Evolutionary conservation across 2,329 filamentous ascomycete species (phyloP).

Genomic region (Aspergillus pseudoglaucus): DNA sequence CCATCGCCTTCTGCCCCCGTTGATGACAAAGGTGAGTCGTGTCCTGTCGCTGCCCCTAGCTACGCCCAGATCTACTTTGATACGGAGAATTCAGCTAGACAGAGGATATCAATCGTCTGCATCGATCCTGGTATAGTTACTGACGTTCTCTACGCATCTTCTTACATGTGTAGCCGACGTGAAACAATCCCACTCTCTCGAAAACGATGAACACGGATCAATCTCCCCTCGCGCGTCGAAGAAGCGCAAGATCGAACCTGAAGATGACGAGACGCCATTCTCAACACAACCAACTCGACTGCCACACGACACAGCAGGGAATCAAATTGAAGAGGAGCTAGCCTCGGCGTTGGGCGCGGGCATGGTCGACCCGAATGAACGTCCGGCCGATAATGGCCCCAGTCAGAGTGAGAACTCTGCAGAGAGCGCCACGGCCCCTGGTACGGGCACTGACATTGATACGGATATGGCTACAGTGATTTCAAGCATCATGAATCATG

Average conservation of each 20-base stretch:
- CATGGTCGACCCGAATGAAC: slow-evolving; percentile 21
- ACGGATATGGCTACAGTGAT: slow-evolving; percentile 35
- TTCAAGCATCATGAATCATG: slow-evolving; percentile 38
- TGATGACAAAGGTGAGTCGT: slow-evolving; percentile 29
- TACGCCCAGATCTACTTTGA: neutral
- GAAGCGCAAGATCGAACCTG: slow-evolving; percentile 33
- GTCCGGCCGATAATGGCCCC: slow-evolving; percentile 12
- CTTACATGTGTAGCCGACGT: slow-evolving; percentile 13
- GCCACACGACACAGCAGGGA: slow-evolving; percentile 21
- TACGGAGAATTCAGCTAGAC: neutral
- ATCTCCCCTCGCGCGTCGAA: slow-evolving; percentile 31
- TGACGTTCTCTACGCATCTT: slow-evolving; percentile 1
- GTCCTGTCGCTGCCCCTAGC: neutral
- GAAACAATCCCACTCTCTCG: slow-evolving; percentile 26
- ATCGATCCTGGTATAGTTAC: neutral
- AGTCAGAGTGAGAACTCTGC: slow-evolving; percentile 15
- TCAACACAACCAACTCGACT: slow-evolving; percentile 13
- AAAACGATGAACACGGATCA: slow-evolving; percentile 22
- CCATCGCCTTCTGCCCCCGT: slow-evolving; percentile 19
- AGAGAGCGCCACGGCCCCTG: slow-evolving; percentile 13
- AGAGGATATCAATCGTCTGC: neutral
- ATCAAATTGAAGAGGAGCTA: slow-evolving; percentile 32
- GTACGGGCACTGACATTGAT: slow-evolving; percentile 21
- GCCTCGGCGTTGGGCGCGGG: slow-evolving; percentile 28
- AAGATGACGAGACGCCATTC: slow-evolving; percentile 16